Conservation (phyloP, 257 asterid species). For the Pogostemon cablin region DNA sequence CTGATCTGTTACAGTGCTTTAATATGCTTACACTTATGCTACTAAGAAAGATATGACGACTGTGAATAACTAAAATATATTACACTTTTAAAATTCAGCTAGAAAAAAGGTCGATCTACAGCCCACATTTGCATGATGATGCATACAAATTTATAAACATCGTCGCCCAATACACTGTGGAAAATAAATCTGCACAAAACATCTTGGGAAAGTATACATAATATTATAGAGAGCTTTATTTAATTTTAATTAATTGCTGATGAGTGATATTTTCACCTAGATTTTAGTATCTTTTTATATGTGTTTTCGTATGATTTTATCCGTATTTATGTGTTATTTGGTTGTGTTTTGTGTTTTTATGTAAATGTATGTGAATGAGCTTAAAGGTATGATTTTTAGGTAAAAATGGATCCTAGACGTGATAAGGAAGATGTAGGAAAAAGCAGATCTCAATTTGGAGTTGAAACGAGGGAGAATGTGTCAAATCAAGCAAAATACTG, state of each 20-base stretch:
- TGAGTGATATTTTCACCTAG: too few species aligned
- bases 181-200: background rate
- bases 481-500: too few species aligned
- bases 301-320: too few species aligned
- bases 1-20: background rate
- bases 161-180: background rate
- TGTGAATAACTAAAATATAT: conserved; percentile 7
- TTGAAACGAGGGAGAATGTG: too few species aligned
- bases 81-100: background rate
- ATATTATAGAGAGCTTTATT: conserved; percentile 2
- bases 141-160: background rate
- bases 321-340: too few species aligned
- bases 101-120: conserved; percentile 4
- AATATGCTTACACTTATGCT: background rate
- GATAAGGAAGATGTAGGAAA: too few species aligned
- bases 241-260: conserved; percentile 17
- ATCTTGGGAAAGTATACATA: background rate
- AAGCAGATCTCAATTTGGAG: too few species aligned
- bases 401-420: too few species aligned
- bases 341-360: too few species aligned
- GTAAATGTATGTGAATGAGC: too few species aligned
- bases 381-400: too few species aligned
- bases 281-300: too few species aligned
- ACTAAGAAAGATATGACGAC: background rate
- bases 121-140: background rate